Percentiles rank a stretch among this genome's conserved stretches.
Conservation (phyloP, 805 yeast species). For the Monosporozyma siamensis region DNA sequence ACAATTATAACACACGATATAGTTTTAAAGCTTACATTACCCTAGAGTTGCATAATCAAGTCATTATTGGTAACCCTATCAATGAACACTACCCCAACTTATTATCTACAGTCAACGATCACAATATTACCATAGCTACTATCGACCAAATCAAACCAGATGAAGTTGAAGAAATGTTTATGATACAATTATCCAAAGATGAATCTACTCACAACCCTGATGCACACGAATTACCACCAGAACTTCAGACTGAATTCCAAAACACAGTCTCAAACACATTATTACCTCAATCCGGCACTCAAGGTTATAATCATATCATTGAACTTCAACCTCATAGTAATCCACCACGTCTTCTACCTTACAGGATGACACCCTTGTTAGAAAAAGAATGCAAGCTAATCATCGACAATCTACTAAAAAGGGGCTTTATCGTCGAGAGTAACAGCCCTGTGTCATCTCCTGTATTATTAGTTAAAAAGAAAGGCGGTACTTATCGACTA, state of each 20-base stretch:
- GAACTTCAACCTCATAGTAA: conserved; percentile 2
- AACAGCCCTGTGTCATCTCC: conserved; percentile 12
- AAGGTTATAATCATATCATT: conserved; percentile 3
- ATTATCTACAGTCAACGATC: too few relatives aligned
- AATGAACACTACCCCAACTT: too few relatives aligned
- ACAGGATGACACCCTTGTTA: conserved; percentile 9
- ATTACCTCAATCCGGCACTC: not conserved
- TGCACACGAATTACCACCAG: not conserved
- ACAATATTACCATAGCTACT: too few relatives aligned
- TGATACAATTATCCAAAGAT: not conserved
- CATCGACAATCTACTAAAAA: conserved; percentile 7
- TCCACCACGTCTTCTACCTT: conserved; percentile 10
- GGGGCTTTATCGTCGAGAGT: conserved; percentile 6
- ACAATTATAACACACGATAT: too few relatives aligned
- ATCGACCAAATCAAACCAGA: too few relatives aligned
- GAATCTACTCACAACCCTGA: not conserved
- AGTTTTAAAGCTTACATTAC: too few relatives aligned
- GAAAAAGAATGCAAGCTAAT: conserved; percentile 4
- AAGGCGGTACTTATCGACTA: conserved; percentile 9
- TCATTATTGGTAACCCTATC: too few relatives aligned
- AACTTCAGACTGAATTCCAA: not conserved
- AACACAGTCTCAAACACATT: not conserved
- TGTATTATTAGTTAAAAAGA: conserved; percentile 10
- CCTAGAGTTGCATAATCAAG: too few relatives aligned
- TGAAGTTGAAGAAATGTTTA: not conserved